These are phyloP conservation scores for Aspergillus amoenus DNA, from an alignment of 2,329 filamentous ascomycete species.

Conservation along the genomic window DNA sequence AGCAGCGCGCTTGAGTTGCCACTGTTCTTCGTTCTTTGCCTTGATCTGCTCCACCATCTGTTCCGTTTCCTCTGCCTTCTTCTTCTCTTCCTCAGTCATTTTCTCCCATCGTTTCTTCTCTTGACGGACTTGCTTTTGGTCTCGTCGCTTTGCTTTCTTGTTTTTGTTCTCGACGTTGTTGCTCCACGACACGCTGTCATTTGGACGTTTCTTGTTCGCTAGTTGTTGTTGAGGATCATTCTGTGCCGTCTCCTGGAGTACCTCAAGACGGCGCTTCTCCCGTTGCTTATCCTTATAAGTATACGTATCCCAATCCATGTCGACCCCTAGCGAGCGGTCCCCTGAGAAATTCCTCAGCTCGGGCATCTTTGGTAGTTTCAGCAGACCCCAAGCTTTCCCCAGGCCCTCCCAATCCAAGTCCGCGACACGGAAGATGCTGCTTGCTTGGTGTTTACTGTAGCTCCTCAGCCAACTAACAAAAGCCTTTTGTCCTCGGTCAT, in stretches of 20 bases:
- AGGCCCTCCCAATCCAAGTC: conserved; percentile 85
- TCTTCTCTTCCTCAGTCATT: conserved; percentile 71
- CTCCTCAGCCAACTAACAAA: conserved; percentile 93
- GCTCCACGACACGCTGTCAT: conserved; percentile 70
- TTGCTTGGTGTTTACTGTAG: conserved; percentile 87
- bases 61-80: conserved; percentile 62
- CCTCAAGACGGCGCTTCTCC: conserved; percentile 63
- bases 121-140: conserved; percentile 63
- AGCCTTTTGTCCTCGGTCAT: conserved; percentile 85
- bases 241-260: conserved; percentile 50
- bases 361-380: conserved; percentile 90
- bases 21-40: conserved; percentile 49
- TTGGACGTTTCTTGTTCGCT: conserved; percentile 54
- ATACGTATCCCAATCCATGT: conserved; percentile 63
- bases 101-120: conserved; percentile 62
- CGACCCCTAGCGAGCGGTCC: conserved; percentile 61
- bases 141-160: conserved; percentile 59
- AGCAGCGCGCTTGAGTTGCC: conserved; percentile 18
- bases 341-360: conserved; percentile 75
- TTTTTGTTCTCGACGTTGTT: conserved; percentile 67
- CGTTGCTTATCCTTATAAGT: conserved; percentile 70
- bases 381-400: conserved; percentile 78
- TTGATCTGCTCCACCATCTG: conserved; percentile 65
- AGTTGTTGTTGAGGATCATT: conserved; percentile 32
- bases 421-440: conserved; percentile 80